Evolutionary conservation across 306 rosid genomes (phyloP).

Genomic region (Carpinus viminea): DNA sequence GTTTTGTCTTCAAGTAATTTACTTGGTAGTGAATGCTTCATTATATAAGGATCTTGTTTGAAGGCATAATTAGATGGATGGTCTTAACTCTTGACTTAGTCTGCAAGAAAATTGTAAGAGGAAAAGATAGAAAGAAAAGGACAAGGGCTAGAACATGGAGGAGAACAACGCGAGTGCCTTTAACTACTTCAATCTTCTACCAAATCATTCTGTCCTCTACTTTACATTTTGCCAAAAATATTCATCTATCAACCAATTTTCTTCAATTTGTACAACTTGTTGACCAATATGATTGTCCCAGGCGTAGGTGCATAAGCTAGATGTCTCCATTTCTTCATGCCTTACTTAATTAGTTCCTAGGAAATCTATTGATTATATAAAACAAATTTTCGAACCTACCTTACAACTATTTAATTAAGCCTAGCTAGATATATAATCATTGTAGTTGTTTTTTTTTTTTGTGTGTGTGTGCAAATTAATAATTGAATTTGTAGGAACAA

Average conservation of each 20-base stretch:
- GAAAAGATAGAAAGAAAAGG: slow-evolving; percentile 11
- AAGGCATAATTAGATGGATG: slow-evolving; percentile 8
- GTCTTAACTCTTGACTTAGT: slow-evolving; percentile 11
- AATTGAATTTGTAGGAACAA: too few species aligned
- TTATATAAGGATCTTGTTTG: not conserved
- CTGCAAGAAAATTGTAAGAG: slow-evolving; percentile 21
- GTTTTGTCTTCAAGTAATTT: slow-evolving; percentile 9
- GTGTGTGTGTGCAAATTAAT: too few species aligned
- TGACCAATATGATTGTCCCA: not conserved
- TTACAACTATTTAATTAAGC: not conserved
- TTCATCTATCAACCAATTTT: not conserved
- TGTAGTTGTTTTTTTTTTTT: not conserved
- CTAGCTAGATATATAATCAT: not conserved
- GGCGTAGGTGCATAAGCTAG: not conserved
- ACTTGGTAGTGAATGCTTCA: not conserved
- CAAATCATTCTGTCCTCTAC: slow-evolving; percentile 18
- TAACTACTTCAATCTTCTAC: slow-evolving; percentile 9
- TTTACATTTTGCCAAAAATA: not conserved
- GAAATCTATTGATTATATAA: not conserved
- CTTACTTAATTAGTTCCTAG: not conserved
- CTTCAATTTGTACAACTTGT: not conserved
- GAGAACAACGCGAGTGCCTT: slow-evolving; percentile 29
- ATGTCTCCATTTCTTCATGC: not conserved
- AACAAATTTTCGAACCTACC: not conserved
- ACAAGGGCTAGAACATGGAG: slow-evolving; percentile 18